Percentiles rank a stretch among this genome's conserved stretches.
These are phyloP conservation scores for Pichia sp. DNA, from an alignment of 1,139 yeast species.

Conservation along the genomic window DNA sequence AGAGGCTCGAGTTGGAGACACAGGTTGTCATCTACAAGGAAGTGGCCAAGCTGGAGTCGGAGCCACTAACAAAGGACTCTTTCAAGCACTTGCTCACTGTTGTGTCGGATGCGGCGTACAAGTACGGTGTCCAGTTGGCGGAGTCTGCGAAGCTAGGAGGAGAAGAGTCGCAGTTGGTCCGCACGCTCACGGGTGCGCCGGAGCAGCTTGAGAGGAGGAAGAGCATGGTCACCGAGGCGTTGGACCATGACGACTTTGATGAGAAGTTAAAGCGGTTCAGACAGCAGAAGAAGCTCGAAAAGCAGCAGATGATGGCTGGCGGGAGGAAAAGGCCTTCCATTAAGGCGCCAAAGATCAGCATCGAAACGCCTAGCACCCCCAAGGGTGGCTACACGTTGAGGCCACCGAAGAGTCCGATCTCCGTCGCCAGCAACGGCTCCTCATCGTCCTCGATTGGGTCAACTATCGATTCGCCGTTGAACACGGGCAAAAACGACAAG, in stretches of 20 bases:
- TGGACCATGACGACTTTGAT: constrained; percentile 13
- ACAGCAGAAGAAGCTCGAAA: constrained; percentile 10
- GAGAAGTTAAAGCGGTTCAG: constrained; percentile 14
- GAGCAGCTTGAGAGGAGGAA: constrained; percentile 19
- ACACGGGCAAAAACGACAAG: not conserved
- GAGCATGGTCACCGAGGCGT: constrained; percentile 17
- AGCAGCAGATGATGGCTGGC: constrained; percentile 4
- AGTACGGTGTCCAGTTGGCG: constrained; percentile 32
- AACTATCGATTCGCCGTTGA: not conserved
- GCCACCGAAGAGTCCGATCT: not conserved
- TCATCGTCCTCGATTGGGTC: not conserved
- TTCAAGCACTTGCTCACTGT: constrained; percentile 29
- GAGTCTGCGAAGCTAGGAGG: constrained; percentile 33
- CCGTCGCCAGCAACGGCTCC: not conserved
- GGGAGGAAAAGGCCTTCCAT: not conserved
- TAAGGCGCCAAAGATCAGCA: constrained; percentile 14
- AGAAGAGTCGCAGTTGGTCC: constrained; percentile 31
- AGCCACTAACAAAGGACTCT: constrained; percentile 25
- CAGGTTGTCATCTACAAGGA: constrained; percentile 27
- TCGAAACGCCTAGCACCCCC: constrained; percentile 2
- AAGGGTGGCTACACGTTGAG: not conserved
- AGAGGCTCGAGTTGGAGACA: constrained; percentile 23
- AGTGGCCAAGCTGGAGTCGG: constrained; percentile 21
- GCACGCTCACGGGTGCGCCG: constrained; percentile 34
- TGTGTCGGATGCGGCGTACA: constrained; percentile 31